Conservation (phyloP, 495 filamentous ascomycete species). For the Neurospora intermedia region DNA sequence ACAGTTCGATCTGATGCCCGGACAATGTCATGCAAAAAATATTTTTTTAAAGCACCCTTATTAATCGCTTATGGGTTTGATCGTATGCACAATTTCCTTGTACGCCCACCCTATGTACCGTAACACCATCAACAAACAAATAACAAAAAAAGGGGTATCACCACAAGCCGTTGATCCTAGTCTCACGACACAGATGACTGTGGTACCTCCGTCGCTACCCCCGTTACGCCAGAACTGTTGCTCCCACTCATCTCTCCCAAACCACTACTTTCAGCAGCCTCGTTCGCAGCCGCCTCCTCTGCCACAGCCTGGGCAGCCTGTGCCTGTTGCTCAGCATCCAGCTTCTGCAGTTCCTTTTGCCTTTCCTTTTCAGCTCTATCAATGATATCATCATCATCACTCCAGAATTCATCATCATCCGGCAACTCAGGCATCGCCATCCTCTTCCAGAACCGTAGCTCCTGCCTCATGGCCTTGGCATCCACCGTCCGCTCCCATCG, state of each 20-base stretch:
- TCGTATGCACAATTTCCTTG: background rate
- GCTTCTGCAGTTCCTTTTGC: constrained; percentile 25
- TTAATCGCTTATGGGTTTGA: background rate
- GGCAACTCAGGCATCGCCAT: constrained; percentile 41
- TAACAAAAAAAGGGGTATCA: background rate
- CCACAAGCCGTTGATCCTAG: background rate
- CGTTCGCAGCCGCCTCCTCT: constrained; percentile 5
- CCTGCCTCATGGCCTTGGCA: constrained; percentile 32
- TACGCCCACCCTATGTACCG: background rate
- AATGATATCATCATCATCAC: constrained; percentile 45
- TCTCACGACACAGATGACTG: background rate
- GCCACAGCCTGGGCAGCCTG: constrained; percentile 14
- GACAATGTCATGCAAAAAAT: too few relatives aligned
- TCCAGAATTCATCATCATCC: constrained; percentile 43
- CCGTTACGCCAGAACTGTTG: background rate
- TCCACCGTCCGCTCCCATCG: constrained; percentile 37
- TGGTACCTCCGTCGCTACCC: background rate
- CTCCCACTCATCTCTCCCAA: background rate
- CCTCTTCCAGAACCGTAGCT: constrained; percentile 45
- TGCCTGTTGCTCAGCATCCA: constrained; percentile 28
- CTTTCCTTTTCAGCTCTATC: constrained; percentile 42
- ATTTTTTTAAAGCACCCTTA: background rate
- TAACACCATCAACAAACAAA: background rate
- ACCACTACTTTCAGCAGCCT: background rate
- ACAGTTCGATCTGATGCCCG: too few relatives aligned